Evolutionary conservation across 148 eudicot genomes (phyloP), one percentile per base, ranked within the genome.

Genomic region (Hydrangea macrophylla): DNA sequence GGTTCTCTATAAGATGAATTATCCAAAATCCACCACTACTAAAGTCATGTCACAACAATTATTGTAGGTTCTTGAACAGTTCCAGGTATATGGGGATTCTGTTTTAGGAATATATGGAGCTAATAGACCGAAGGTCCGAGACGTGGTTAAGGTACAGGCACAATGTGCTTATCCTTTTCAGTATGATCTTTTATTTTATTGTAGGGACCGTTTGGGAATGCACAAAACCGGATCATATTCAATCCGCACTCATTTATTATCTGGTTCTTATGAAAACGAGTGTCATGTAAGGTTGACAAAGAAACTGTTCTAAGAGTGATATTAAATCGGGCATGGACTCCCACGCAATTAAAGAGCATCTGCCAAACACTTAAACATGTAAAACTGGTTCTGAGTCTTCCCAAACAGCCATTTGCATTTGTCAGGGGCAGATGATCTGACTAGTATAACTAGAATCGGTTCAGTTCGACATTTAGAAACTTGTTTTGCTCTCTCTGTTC

Each of bases 21-120:
- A 9, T 28, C 36, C 36, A 25, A 25, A 37, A 37, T 48, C 9
- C 44, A 3, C 20, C 5, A 27, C 58, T 6, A 28, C 28, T 64
- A 18, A 60, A 28, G 13, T 22, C 28, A 40, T 68, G 55, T 48
- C 22, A 9, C 25, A 15, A 10, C 2, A 30, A 59, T 65, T 58
- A 48, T 32, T 66, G 33, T 59, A 94, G 99, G 89, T 94, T 67
- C 76, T 90, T 71, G 85, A 94, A 64, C 80, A 89, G 75, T 94
- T 85, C 79, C 90, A 88, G 76, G 80, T 74, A 9, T 94, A 94
- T 70, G 97, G 85, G 26, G 99, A 94, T 73, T 90, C 97, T 42
- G 86, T 80, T 23, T 57, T 94, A 61, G 82, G 88, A 48, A 82
- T 64, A 53, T 80, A 90, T 65, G 99, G 96, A 48, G 76, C 83